These are phyloP conservation scores for Metarhizium guizhouense DNA, from an alignment of 2,329 filamentous ascomycete genomes.

Conservation along the genomic window DNA sequence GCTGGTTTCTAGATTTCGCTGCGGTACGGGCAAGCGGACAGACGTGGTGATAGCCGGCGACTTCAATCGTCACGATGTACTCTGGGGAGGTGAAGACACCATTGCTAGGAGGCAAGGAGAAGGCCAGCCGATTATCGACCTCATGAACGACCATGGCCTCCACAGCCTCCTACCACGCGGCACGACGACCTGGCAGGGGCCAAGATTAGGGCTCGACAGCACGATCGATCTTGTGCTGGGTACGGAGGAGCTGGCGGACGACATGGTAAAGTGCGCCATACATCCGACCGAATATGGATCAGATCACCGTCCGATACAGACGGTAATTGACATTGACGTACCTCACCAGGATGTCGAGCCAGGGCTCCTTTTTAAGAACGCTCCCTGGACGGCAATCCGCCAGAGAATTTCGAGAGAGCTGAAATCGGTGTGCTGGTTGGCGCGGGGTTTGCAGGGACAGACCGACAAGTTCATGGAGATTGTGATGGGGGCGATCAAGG, in stretches of 20 bases:
- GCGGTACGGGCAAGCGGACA: no score
- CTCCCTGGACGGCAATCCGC: conserved; percentile 8
- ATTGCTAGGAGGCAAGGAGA: conserved; percentile 21
- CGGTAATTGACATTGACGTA: conserved; percentile 15
- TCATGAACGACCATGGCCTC: conserved; percentile 24
- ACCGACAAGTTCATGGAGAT: not conserved
- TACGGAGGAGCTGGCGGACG: conserved; percentile 12
- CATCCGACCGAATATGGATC: conserved; percentile 16
- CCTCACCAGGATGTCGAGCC: conserved; percentile 4
- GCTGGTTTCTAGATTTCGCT: no score
- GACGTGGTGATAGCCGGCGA: conserved; percentile 8
- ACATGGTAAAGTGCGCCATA: conserved; percentile 9
- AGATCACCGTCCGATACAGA: conserved; percentile 21
- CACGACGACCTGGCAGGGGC: conserved; percentile 24
- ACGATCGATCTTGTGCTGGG: conserved; percentile 18
- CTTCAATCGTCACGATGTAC: conserved; percentile 12
- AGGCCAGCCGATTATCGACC: conserved; percentile 24
- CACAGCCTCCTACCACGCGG: conserved; percentile 23
- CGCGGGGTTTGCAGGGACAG: not conserved
- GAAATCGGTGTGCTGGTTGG: no score
- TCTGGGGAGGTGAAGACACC: conserved; percentile 13
- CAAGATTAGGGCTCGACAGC: no score
- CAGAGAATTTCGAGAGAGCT: no score
- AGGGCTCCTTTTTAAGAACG: conserved; percentile 17
- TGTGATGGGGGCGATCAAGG: not conserved